Conservation (phyloP, 176 grass and related monocot genomes). For the Musa troglodytarum region DNA sequence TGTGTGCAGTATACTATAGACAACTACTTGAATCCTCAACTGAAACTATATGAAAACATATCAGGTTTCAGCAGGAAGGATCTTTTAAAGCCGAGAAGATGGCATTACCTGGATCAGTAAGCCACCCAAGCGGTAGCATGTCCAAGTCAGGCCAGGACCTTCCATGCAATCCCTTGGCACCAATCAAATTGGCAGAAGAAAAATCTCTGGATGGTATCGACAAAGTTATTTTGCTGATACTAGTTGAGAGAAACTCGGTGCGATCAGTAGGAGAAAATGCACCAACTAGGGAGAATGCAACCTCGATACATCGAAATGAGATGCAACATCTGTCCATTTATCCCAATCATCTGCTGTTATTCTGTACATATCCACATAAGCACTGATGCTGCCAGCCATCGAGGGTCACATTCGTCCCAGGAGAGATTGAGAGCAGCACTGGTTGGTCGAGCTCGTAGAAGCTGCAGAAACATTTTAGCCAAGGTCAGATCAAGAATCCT, state of each 20-base stretch:
- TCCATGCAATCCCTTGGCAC: slow-evolving; percentile 58
- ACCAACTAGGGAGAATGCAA: slow-evolving; percentile 15
- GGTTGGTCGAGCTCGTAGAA: slow-evolving; percentile 52
- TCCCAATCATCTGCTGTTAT: slow-evolving; percentile 95
- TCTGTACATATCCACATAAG: slow-evolving; percentile 78
- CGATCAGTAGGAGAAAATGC: too few relatives aligned
- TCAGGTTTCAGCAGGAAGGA: neutral
- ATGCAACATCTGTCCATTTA: slow-evolving; percentile 64
- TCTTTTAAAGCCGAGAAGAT: neutral
- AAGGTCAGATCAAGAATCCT: slow-evolving; percentile 5
- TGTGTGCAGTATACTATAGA: neutral
- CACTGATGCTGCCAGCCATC: slow-evolving; percentile 52
- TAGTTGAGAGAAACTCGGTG: neutral
- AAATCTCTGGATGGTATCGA: slow-evolving; percentile 38
- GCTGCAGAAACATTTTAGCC: slow-evolving; percentile 29
- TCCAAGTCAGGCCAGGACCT: slow-evolving; percentile 93
- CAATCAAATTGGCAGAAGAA: slow-evolving; percentile 57
- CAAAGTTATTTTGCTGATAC: neutral
- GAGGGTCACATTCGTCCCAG: slow-evolving; percentile 51
- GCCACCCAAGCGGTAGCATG: slow-evolving; percentile 92
- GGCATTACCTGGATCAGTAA: slow-evolving; percentile 56
- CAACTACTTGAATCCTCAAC: neutral
- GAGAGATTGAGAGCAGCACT: slow-evolving; percentile 73
- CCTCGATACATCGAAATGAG: slow-evolving; percentile 71
- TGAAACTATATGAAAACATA: neutral